Evolutionary conservation across 805 yeast species (phyloP).

Genomic region (Phaffomyces thermotolerans): DNA sequence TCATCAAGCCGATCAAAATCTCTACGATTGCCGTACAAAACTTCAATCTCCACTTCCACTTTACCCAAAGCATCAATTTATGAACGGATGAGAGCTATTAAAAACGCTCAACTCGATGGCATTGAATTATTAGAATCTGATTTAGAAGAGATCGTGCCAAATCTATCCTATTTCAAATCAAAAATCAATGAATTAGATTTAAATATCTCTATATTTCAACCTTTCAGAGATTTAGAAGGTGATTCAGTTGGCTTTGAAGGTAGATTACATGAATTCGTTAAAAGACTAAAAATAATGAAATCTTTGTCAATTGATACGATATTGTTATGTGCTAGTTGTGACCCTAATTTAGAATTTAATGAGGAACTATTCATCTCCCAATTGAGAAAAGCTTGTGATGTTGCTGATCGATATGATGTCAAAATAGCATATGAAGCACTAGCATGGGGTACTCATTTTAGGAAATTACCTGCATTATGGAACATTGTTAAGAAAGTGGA

Average conservation of each 20-base stretch:
- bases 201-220: slow-evolving; percentile 7
- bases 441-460: slow-evolving; percentile 22
- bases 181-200: neutral
- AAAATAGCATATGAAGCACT: slow-evolving; percentile 24
- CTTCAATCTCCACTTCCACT: slow-evolving; percentile 6
- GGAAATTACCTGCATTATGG: slow-evolving; percentile 15
- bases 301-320: slow-evolving; percentile 1
- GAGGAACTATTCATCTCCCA: neutral
- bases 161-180: neutral
- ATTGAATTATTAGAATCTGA: slow-evolving; percentile 7
- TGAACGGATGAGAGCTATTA: slow-evolving; percentile 1
- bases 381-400: slow-evolving; percentile 1
- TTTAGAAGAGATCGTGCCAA: neutral
- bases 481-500: slow-evolving; percentile 18
- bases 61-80: slow-evolving; percentile 4
- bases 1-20: too few relatives aligned
- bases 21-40: neutral
- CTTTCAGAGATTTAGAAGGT: slow-evolving; percentile 9
- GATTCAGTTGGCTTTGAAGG: neutral
- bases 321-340: slow-evolving; percentile 3
- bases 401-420: slow-evolving; percentile 9
- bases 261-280: neutral
- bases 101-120: slow-evolving; percentile 4
- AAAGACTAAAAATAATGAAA: slow-evolving; percentile 2
- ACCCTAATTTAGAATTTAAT: neutral